A percentile compares a stretch with the other conserved stretches of the same genome.
Conservation (phyloP, 2,329 filamentous ascomycete species). For the Lachnellula occidentalis region DNA sequence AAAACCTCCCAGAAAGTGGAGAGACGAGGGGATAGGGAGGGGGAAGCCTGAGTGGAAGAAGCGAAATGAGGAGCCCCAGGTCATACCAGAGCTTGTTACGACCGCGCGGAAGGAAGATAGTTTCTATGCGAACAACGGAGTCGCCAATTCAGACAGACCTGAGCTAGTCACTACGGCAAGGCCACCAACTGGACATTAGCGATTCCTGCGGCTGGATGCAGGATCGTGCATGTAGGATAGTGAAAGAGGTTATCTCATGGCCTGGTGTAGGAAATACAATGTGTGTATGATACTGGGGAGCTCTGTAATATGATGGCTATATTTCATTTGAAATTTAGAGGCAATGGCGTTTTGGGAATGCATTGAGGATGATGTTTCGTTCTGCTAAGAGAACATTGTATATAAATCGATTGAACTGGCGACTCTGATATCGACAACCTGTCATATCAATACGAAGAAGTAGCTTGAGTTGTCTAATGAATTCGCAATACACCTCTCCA, state of each 20-base stretch:
- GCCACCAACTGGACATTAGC: background rate
- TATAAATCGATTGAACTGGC: background rate
- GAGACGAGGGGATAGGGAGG: constrained; percentile 33
- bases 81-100: constrained; percentile 17
- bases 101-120: constrained; percentile 13
- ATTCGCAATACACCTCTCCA: background rate
- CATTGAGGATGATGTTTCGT: background rate
- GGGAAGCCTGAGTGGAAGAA: constrained; percentile 24
- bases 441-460: background rate
- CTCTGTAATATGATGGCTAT: background rate
- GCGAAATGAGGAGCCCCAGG: background rate
- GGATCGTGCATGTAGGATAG: background rate
- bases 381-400: background rate
- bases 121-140: background rate
- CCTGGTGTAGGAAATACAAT: background rate
- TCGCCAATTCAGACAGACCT: background rate
- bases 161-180: constrained; percentile 4
- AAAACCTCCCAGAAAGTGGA: constrained; percentile 58
- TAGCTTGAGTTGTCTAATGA: background rate
- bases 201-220: background rate
- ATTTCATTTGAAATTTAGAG: background rate
- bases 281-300: background rate
- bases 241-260: background rate
- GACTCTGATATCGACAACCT: background rate
- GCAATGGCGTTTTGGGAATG: background rate